Evolutionary conservation across 495 filamentous ascomycete species (phyloP), one percentile per base, ranked within the genome.

Genomic region (Rostrohypoxylon terebratum): DNA sequence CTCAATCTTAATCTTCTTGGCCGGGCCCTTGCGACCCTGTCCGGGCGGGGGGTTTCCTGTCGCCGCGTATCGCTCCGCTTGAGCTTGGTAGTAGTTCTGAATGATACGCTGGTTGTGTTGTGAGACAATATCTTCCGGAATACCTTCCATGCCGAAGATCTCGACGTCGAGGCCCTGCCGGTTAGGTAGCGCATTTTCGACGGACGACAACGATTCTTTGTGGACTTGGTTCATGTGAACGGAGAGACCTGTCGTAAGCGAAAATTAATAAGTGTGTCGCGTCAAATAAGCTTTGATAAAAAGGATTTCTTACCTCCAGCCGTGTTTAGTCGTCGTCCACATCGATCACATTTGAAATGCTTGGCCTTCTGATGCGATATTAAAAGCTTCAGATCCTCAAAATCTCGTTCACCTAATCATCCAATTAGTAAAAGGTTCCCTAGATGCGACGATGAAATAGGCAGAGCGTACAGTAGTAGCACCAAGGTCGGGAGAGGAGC

Each of bases 221-320:
- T 99, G 96, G 21, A 99, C 96, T 78, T 99, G 96, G 73, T 92
- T 96, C 94, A 98, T 92, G 78, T 99, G 96, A 25, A 98, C 96
- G 20, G 90, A 91, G 53, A 99, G 87, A 83, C 94, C 94, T 98
- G 69, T 51, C 25, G 66, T 70, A 18, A 69, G 34, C n/a, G 36
- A 8, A 18, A 16, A 57, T 80, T 61, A 84, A 74, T 33, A 33
- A 25, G 38, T 7, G 67, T 25, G 59, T 42, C 50, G 25, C 34
- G 13, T 58, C 36, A 45, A 28, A 45, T 28, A n/a, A 68, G 18
- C 8, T 42, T 48, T 4, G 16, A 61, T 28, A 25, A 54, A 54
- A 65, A 18, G 5, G 33, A 40, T 33, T 14, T 80, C 88, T 78
- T 79, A 94, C 96, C 96, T 84, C 96, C 96, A 58, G 95, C 96